Conservation (phyloP, 1,284 basidiomycete species). For the Grifola frondosa region DNA sequence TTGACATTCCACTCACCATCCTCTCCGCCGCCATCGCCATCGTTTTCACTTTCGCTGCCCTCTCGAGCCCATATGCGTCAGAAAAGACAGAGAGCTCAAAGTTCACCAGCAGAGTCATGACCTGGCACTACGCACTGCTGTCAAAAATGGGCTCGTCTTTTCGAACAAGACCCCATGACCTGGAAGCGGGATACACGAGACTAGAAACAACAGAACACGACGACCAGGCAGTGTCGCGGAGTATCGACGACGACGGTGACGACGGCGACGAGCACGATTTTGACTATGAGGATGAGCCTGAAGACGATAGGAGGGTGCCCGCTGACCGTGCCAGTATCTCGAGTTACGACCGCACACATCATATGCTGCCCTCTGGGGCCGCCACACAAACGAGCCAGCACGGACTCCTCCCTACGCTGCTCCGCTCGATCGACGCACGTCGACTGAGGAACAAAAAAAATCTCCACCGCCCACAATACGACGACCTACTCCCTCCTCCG, state of each 20-base stretch:
- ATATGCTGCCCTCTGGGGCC: too few relatives aligned
- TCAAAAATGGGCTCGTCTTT: constrained; percentile 2
- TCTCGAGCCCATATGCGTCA: constrained; percentile 25
- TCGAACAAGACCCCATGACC: constrained; percentile 1
- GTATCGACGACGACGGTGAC: constrained; percentile 2
- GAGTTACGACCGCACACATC: too few relatives aligned
- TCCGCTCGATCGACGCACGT: too few relatives aligned
- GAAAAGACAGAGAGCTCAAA: constrained; percentile 23
- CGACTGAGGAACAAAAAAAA: too few relatives aligned
- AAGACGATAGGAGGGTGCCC: too few relatives aligned
- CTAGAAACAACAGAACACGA: constrained; percentile 2
- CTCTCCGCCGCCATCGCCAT: constrained; percentile 32
- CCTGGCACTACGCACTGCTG: constrained; percentile 8
- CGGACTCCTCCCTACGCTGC: too few relatives aligned
- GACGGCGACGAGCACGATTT: constrained; percentile 3
- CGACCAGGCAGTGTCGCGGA: background rate
- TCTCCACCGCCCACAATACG: too few relatives aligned
- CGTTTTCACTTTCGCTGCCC: constrained; percentile 29
- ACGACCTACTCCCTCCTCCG: constrained; percentile 2
- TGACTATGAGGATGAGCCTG: too few relatives aligned
- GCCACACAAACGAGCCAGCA: too few relatives aligned
- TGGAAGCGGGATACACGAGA: constrained; percentile 9
- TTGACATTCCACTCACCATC: constrained; percentile 26
- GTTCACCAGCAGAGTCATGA: constrained; percentile 7
- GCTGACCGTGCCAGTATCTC: too few relatives aligned